Evolutionary conservation across 371 early-diverging fungal genomes (phyloP).

Genomic region (Mucor racemosus): DNA sequence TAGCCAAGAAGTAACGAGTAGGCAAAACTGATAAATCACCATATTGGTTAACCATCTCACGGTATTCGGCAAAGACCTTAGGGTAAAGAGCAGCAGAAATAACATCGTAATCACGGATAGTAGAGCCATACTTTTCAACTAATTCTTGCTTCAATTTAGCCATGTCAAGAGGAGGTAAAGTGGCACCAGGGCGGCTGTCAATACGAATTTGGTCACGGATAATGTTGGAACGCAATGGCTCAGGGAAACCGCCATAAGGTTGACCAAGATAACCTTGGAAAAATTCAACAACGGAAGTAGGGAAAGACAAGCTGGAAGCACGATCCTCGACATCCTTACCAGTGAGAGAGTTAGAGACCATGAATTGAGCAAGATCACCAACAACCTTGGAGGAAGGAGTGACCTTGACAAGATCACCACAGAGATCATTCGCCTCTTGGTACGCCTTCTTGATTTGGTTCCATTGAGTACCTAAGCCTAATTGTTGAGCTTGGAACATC

Average conservation of each 20-base stretch:
- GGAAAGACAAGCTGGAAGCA: slow-evolving; percentile 84
- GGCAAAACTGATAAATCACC: slow-evolving; percentile 90
- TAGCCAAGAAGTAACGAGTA: slow-evolving; percentile 86
- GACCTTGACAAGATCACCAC: slow-evolving; percentile 95
- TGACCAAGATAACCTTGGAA: slow-evolving; percentile 94
- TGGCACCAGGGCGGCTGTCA: slow-evolving; percentile 85
- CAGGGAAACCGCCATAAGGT: slow-evolving; percentile 94
- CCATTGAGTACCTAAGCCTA: slow-evolving; percentile 93
- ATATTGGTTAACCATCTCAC: slow-evolving; percentile 67
- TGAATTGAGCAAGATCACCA: slow-evolving; percentile 95
- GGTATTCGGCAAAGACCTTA: slow-evolving; percentile 88
- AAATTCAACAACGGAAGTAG: slow-evolving; percentile 93
- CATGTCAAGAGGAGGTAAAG: slow-evolving; percentile 80
- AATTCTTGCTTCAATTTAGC: slow-evolving; percentile 69
- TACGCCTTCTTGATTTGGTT: slow-evolving; percentile 91
- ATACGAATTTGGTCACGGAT: slow-evolving; percentile 76
- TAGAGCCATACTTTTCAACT: slow-evolving; percentile 72
- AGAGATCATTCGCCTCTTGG: slow-evolving; percentile 84
- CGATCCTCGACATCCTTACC: slow-evolving; percentile 77
- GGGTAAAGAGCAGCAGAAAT: slow-evolving; percentile 90
- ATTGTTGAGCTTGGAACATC: slow-evolving; percentile 92
- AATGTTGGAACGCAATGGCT: slow-evolving; percentile 82
- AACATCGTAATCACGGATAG: slow-evolving; percentile 84
- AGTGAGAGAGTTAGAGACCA: slow-evolving; percentile 86
- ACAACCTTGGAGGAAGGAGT: slow-evolving; percentile 97